Conservation (phyloP, 2,329 filamentous ascomycete species). For the Colletotrichum sp. region DNA sequence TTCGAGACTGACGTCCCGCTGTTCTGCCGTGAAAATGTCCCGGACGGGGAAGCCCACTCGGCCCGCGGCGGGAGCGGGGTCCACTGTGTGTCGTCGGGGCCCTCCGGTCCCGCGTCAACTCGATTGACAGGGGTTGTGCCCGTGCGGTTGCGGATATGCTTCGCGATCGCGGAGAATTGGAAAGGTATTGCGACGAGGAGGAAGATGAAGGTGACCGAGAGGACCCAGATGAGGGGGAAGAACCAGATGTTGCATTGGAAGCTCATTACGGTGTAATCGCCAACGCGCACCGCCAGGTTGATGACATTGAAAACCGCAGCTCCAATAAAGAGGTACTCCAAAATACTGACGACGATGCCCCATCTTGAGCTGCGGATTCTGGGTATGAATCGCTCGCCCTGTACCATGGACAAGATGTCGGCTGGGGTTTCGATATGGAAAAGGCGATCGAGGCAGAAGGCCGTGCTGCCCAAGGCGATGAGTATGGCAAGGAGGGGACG, state of each 20-base stretch:
- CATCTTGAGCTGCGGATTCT: background rate
- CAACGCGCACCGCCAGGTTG: background rate
- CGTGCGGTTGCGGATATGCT: background rate
- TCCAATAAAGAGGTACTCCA: background rate
- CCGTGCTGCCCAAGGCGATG: background rate
- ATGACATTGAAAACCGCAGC: background rate
- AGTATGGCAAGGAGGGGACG: background rate
- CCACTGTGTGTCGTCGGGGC: background rate
- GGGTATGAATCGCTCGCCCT: background rate
- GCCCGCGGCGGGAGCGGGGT: background rate
- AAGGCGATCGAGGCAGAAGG: background rate
- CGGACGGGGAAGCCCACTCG: background rate
- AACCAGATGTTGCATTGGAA: background rate
- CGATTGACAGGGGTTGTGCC: background rate
- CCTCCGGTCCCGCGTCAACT: background rate
- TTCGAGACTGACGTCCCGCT: background rate
- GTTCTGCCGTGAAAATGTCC: background rate
- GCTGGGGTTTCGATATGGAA: background rate
- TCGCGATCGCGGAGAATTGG: background rate
- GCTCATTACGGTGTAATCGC: background rate
- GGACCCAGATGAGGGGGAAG: background rate
- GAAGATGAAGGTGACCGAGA: background rate
- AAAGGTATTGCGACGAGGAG: background rate
- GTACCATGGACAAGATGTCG: background rate
- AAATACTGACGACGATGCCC: fast-evolving